Conservation (phyloP, 306 rosid species). For the Begonia loranthoides region DNA sequence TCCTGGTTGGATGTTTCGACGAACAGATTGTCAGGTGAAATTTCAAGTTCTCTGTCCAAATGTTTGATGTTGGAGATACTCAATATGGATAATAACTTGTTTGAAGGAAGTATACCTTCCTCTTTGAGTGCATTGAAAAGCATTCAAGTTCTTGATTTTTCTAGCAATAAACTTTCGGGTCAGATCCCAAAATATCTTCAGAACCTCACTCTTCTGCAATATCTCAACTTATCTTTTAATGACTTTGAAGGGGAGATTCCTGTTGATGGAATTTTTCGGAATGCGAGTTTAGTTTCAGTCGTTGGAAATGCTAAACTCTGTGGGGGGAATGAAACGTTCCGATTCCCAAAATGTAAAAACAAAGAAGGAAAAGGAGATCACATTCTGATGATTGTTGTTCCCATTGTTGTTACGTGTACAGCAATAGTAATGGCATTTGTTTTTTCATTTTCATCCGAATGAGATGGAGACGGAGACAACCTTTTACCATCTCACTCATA, state of each 20-base stretch:
- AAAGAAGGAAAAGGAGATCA: neutral
- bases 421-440: neutral
- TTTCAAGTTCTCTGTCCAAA: neutral
- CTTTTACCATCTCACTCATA: neutral
- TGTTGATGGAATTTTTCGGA: slow-evolving; percentile 2
- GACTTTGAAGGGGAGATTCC: slow-evolving; percentile 12
- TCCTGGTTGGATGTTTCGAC: neutral
- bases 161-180: slow-evolving; percentile 3
- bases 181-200: slow-evolving; percentile 4
- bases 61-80: neutral
- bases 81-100: neutral
- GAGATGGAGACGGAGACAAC: neutral
- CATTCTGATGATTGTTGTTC: neutral
- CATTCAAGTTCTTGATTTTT: neutral
- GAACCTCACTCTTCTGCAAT: neutral
- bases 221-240: slow-evolving; percentile 7
- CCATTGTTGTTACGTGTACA: neutral
- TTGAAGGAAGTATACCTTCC: slow-evolving; percentile 6
- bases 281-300: neutral
- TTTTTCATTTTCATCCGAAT: neutral
- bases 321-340: slow-evolving; percentile 1
- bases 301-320: slow-evolving; percentile 3
- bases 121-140: neutral
- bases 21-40: neutral
- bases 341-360: neutral